These are phyloP conservation scores for Beverwykella pulmonaria DNA, from an alignment of 495 filamentous ascomycete species.

Conservation along the genomic window DNA sequence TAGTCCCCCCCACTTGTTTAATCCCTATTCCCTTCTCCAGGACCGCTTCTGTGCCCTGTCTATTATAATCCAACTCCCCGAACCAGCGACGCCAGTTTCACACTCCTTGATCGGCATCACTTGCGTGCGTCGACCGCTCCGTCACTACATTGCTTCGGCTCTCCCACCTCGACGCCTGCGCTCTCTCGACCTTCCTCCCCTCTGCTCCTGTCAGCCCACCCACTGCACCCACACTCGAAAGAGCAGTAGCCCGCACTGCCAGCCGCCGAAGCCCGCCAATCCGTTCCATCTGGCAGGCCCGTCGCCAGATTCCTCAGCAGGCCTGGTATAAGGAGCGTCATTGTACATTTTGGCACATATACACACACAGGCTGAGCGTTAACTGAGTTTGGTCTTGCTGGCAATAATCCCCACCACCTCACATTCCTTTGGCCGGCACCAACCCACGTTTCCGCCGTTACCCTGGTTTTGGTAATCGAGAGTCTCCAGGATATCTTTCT, in stretches of 20 bases:
- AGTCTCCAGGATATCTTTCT: conserved; percentile 34
- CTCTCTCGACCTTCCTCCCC: conserved; percentile 2
- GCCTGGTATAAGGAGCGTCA: conserved; percentile 1
- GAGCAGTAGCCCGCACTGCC: conserved; percentile 21
- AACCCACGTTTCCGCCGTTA: conserved; percentile 31
- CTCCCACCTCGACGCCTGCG: conserved; percentile 5
- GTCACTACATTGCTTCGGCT: conserved; percentile 3
- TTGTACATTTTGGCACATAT: conserved; percentile 7
- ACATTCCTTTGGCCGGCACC: conserved; percentile 43
- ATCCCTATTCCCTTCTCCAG: conserved; percentile 34
- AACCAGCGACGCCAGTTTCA: conserved; percentile 25
- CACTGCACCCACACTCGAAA: conserved; percentile 17
- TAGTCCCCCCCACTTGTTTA: conserved; percentile 29
- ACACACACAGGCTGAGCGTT: conserved; percentile 12
- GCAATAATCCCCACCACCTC: conserved; percentile 35
- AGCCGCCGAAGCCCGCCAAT: neutral
- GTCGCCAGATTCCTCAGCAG: conserved; percentile 4
- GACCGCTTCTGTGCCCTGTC: conserved; percentile 30
- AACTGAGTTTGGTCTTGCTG: conserved; percentile 38
- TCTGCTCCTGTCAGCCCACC: conserved; percentile 1
- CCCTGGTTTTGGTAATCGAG: conserved; percentile 43
- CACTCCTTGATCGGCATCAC: conserved; percentile 29
- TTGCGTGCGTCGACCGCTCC: conserved; percentile 1
- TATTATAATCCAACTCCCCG: conserved; percentile 36
- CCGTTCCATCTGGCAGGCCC: neutral